Evolutionary conservation across 257 asterid species (phyloP).

Genomic region (Jacaranda mimosifolia): DNA sequence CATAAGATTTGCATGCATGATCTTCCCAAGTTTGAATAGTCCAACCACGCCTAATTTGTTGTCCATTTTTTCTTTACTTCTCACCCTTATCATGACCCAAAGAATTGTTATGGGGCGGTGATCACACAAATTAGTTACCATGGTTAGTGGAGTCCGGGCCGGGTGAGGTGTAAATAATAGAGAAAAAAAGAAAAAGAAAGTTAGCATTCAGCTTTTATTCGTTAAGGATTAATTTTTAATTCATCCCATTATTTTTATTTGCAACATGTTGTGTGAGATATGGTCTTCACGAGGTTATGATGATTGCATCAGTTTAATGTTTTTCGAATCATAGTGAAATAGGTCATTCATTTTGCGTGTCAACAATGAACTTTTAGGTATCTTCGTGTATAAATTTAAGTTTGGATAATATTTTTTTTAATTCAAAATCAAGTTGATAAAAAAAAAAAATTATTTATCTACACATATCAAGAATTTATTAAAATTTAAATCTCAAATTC

Average conservation of each 20-base stretch:
- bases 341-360: background rate
- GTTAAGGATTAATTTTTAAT: background rate
- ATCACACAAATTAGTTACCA: background rate
- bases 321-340: background rate
- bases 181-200: background rate
- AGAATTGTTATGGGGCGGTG: background rate
- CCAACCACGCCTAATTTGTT: constrained; percentile 45
- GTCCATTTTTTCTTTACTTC: background rate
- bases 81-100: background rate
- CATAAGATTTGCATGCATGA: constrained; percentile 57
- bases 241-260: background rate
- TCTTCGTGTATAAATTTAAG: background rate
- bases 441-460: too few species aligned
- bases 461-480: too few species aligned
- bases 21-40: constrained; percentile 56
- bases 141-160: background rate
- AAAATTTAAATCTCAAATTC: too few species aligned
- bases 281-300: constrained; percentile 12
- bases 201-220: background rate
- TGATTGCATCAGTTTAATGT: background rate
- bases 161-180: background rate
- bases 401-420: too few species aligned
- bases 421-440: too few species aligned
- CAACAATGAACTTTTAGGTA: background rate
- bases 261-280: background rate